A percentile compares a stretch with the other conserved stretches of the same genome.
These are phyloP conservation scores for Hevea brasiliensis DNA, from an alignment of 345 rosid species.

Conservation along the genomic window DNA sequence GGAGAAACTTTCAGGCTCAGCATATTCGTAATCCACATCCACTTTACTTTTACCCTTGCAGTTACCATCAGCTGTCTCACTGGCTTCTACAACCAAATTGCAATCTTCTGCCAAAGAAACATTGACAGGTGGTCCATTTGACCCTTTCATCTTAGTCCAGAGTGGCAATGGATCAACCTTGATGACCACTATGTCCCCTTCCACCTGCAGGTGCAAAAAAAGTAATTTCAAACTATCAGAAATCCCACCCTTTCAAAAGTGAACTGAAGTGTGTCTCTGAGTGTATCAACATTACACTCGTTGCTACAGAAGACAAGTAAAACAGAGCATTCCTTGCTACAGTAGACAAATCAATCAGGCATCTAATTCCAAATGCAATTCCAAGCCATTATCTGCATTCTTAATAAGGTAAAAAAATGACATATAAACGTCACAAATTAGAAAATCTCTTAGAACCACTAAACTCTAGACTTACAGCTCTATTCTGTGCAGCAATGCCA, in stretches of 20 bases:
- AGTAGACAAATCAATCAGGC: not conserved
- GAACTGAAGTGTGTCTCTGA: not conserved
- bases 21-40: slow-evolving; percentile 27
- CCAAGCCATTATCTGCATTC: not conserved
- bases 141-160: slow-evolving; percentile 91
- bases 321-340: not conserved
- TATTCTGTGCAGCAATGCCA: slow-evolving; percentile 70
- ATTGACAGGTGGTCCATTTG: slow-evolving; percentile 37
- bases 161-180: slow-evolving; percentile 57
- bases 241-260: not conserved
- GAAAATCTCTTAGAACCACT: not conserved
- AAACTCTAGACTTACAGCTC: slow-evolving; percentile 69
- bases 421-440: not conserved
- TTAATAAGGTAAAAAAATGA: too few species aligned
- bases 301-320: not conserved
- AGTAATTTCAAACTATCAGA: slow-evolving; percentile 5
- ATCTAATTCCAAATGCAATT: slow-evolving; percentile 1
- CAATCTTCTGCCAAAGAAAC: slow-evolving; percentile 34
- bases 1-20: slow-evolving; percentile 17
- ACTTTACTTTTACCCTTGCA: slow-evolving; percentile 36
- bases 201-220: slow-evolving; percentile 49
- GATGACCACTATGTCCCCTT: slow-evolving; percentile 73
- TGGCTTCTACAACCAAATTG: slow-evolving; percentile 27
- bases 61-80: slow-evolving; percentile 23
- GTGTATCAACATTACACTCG: not conserved